Evolutionary conservation across 768 basidiomycete species (phyloP), one percentile per base, ranked within the genome.

Genomic region (Krasilnikovozyma curviuscula): DNA sequence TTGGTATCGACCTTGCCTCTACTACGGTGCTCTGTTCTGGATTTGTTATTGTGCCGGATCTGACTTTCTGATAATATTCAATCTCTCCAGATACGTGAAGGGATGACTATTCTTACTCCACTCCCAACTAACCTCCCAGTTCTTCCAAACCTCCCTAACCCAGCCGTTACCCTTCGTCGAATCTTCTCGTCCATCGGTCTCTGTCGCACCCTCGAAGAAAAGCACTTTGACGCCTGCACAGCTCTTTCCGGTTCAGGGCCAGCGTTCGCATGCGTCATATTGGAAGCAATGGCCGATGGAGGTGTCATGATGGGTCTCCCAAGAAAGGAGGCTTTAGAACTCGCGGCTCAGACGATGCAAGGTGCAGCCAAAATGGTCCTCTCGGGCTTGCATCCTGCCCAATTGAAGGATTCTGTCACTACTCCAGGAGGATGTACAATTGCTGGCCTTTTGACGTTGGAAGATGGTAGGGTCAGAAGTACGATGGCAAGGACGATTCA

Each of bases 221-320:
- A 89, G 64, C 83, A 97, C 64, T 98, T 98, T 58, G 91, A 98
- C 66, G 89, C 91, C 5, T 93, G 85, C 62, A 98, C 93, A 0
- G 93, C 93, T 10, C 71, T 98, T 3, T 85, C 83, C 14, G 93
- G 89, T 0, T 86, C 85, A 7, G 93, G 93, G 0, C 93, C 93
- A 32, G 93, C 93, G 0, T 97, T 98, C 65, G 88, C 85, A 1
- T 88, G 85, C 56, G 78, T 97, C 41, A 85, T 97, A 58, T 71
- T 98, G 54, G 93, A 98, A 65, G 91, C 93, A 0, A 93, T 98
- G 88, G 81, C 86, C 1, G 93, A 97, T 63, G 93, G 93, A 24
- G 93, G 88, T 37, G 93, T 97, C 39, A 97, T 98, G 91, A 97
- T 97, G 93, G 93, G 93, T 27, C 67, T 98, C 44, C 93, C 93